Conservation (phyloP, 1,284 basidiomycete genomes). For the Cryptococcus hybrid region DNA sequence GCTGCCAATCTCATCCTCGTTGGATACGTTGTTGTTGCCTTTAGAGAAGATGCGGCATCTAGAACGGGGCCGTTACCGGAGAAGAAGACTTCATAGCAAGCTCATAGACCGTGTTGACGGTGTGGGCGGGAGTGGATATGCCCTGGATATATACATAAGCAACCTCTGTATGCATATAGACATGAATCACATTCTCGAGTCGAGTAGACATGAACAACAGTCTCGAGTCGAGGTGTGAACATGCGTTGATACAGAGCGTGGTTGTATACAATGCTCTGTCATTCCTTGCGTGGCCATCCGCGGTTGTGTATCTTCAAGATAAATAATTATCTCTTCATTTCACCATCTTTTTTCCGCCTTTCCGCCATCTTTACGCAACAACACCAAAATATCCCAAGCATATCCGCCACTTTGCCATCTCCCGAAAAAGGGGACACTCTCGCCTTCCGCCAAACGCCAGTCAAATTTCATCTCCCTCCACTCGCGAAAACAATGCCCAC, state of each 20-base stretch:
- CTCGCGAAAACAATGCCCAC: slow-evolving; percentile 29
- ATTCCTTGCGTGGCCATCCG: background rate
- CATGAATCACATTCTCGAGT: too few species aligned
- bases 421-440: background rate
- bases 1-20: slow-evolving; percentile 78
- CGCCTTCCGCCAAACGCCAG: too few species aligned
- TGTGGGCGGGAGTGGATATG: too few species aligned
- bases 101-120: too few species aligned
- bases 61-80: slow-evolving; percentile 3
- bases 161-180: too few species aligned
- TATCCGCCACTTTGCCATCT: background rate
- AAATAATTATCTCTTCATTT: background rate
- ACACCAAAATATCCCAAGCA: background rate
- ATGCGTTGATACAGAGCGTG: too few species aligned
- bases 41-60: slow-evolving; percentile 62
- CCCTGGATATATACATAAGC: too few species aligned
- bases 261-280: too few species aligned
- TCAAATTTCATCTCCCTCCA: background rate
- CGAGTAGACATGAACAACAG: too few species aligned
- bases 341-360: background rate
- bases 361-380: background rate
- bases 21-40: slow-evolving; percentile 70
- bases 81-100: slow-evolving; percentile 17
- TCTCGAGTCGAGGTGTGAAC: too few species aligned
- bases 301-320: background rate